A percentile compares a stretch with the other conserved stretches of the same genome.
phyloP scores from a whole-genome alignment of 805 yeast genomes.

The Crinitomyces ghanaensis region DNA sequence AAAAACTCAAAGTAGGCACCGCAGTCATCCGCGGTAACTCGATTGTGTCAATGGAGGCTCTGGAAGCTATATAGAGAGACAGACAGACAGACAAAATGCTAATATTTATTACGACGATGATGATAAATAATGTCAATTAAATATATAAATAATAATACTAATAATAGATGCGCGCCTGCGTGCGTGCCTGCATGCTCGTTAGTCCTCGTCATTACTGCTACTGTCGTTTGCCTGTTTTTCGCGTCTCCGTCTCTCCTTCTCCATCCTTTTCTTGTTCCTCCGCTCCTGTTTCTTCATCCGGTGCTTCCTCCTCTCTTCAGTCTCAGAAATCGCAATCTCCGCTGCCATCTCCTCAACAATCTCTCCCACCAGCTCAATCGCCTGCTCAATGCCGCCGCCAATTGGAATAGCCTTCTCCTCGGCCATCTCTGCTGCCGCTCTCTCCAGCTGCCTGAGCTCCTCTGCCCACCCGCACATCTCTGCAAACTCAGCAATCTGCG shows the following conservation, averaged over 20 bases:
- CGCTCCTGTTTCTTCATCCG: not conserved
- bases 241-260: constrained; percentile 1
- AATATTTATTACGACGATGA: too few relatives aligned
- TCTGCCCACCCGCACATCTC: constrained; percentile 50
- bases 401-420: not conserved
- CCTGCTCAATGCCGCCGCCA: not conserved
- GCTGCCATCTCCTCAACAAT: constrained; percentile 13
- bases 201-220: too few relatives aligned
- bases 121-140: too few relatives aligned
- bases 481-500: constrained; percentile 44
- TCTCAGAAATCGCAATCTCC: constrained; percentile 3
- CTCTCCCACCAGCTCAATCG: constrained; percentile 1
- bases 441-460: not conserved
- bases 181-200: too few relatives aligned
- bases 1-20: constrained; percentile 49
- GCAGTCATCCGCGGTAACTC: constrained; percentile 71
- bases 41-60: constrained; percentile 56
- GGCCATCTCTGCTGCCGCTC: not conserved
- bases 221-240: too few relatives aligned
- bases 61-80: too few relatives aligned
- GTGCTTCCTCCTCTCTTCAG: constrained; percentile 2
- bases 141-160: too few relatives aligned
- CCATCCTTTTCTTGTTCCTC: not conserved
- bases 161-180: too few relatives aligned
- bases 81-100: too few relatives aligned